Percentiles rank a stretch among this genome's conserved stretches.
Evolutionary conservation across 306 rosid genomes (phyloP).

Genomic region (Dryas alaskensis): DNA sequence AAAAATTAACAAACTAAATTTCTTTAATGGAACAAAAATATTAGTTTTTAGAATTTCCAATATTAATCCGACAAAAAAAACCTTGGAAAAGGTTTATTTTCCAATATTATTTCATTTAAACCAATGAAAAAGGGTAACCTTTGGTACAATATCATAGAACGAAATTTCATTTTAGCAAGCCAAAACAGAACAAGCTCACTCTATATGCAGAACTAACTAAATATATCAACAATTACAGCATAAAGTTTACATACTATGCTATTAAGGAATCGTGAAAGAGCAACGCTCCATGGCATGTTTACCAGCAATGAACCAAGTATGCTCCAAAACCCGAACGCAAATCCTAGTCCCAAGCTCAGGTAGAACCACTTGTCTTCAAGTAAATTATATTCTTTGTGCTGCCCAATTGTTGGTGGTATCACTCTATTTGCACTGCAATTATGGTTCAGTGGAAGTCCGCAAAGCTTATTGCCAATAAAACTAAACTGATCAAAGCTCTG

Average conservation of each 20-base stretch:
- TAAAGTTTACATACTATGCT: not conserved
- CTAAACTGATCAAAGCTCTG: not conserved
- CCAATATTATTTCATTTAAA: no score
- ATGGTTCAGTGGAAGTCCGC: not conserved
- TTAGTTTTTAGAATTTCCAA: no score
- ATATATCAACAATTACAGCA: not conserved
- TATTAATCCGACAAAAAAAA: no score
- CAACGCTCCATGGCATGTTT: not conserved
- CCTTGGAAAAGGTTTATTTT: no score
- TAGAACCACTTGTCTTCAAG: conserved; percentile 4
- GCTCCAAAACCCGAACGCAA: not conserved
- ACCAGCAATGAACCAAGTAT: not conserved
- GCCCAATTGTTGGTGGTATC: not conserved
- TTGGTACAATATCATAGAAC: no score
- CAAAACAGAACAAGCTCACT: no score
- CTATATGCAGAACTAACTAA: no score
- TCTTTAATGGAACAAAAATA: no score
- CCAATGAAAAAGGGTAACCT: no score
- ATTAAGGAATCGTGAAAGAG: not conserved
- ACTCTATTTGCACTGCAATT: not conserved
- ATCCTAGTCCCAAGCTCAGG: not conserved
- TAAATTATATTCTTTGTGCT: not conserved
- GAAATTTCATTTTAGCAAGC: no score
- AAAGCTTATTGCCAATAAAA: not conserved
- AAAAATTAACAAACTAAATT: no score